phyloP scores from a whole-genome alignment of 2,329 filamentous ascomycete species.

The Pleurostoma richardsiae region DNA sequence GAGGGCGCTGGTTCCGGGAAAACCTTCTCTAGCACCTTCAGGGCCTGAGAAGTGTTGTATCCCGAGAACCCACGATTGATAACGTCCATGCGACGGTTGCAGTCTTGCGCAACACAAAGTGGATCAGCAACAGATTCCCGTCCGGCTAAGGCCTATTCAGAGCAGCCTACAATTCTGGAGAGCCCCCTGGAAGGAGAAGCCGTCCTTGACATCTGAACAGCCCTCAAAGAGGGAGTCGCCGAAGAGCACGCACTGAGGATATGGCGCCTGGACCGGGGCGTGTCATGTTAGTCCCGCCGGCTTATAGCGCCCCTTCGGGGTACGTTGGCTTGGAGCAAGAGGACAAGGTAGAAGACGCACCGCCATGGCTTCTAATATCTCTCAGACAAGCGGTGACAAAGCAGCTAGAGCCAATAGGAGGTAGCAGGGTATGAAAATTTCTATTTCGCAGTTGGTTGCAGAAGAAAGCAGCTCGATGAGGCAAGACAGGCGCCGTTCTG shows the following conservation, averaged over 20 bases:
- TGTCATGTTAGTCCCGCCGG: neutral
- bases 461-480: too few species aligned
- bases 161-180: slow-evolving; percentile 59
- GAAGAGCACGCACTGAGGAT: slow-evolving; percentile 76
- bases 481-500: too few species aligned
- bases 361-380: too few species aligned
- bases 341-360: too few species aligned
- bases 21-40: slow-evolving; percentile 64
- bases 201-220: slow-evolving; percentile 53
- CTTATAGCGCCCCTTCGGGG: too few species aligned
- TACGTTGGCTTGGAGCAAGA: too few species aligned
- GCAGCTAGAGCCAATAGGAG: too few species aligned
- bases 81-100: slow-evolving; percentile 74
- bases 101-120: slow-evolving; percentile 43
- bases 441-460: too few species aligned
- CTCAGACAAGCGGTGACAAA: too few species aligned
- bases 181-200: slow-evolving; percentile 70
- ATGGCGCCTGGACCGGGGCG: slow-evolving; percentile 35
- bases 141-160: neutral
- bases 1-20: slow-evolving; percentile 59
- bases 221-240: slow-evolving; percentile 85
- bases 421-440: too few species aligned
- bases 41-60: slow-evolving; percentile 74
- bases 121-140: slow-evolving; percentile 7
- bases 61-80: slow-evolving; percentile 85